Evolutionary conservation across 768 basidiomycete genomes (phyloP), one percentile per base, ranked within the genome.

Genomic region (Hemileccinum impolitum): DNA sequence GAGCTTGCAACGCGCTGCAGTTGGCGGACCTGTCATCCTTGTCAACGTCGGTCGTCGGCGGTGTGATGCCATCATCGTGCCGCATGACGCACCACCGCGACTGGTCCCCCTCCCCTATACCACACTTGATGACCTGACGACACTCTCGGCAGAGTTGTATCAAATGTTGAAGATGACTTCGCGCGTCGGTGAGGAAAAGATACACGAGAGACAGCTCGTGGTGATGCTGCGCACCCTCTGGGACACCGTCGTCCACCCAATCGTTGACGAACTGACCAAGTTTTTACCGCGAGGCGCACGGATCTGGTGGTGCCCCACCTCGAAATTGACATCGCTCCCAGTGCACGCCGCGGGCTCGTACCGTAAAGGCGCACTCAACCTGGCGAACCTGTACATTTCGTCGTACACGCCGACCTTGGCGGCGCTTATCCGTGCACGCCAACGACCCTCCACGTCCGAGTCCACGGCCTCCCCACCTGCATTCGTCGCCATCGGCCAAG

Each of bases 11-110:
- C 42, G 12, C 1, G 58, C 60, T 19, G 63, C 67, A 3, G 41
- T 48, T 1, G 58, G 51, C 2, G 71, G 70, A 3, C 70, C 70
- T 6, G 61, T 71, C n/a, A 65, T 73, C 17, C 48, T 76, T 14
- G 56, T 75, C 39, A 75, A 74, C 34, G 50, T 64, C 21, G 54
- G 60, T 48, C 21, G 28, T 10, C 48, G 23, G 31, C 59, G 70
- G n/a, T 75, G 71, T 32, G 71, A 76, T 48, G 73, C 71, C 0
- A 23, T 76, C 23, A 66, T 73, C 12, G 56, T 74, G 19, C 36
- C 59, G n/a, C 36, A 56, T 11, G 50, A 55, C 10, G 50, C 48
- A 9, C 30, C 54, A 2, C 64, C 62, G 0, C 56, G 49, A 32
- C 53, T 53, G 18, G 51, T 65, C 6, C 55, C 59, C 9, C 62